These are phyloP conservation scores for Gracilariopsis chorda DNA, from an alignment of 23 red algal species.

Conservation along the genomic window DNA sequence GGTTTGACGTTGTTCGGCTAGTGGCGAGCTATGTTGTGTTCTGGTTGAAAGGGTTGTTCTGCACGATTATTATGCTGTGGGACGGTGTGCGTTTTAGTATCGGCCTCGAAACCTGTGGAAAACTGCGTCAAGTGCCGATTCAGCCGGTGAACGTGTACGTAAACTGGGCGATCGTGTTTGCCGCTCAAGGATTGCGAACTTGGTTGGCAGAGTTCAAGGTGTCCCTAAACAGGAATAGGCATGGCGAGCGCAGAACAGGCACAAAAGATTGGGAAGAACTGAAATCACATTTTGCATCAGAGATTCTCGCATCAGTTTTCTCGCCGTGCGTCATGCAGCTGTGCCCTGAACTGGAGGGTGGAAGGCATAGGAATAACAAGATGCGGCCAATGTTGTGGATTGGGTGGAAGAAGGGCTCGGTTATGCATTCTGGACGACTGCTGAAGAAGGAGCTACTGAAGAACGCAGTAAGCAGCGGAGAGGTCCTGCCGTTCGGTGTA, in stretches of 20 bases:
- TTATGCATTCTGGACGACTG: not conserved
- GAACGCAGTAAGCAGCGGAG: not conserved
- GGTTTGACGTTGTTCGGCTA: not conserved
- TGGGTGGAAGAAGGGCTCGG: not conserved
- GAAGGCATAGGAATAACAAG: no score
- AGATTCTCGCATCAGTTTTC: slow-evolving; percentile 4
- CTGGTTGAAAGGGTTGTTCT: not conserved
- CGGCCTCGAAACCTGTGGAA: not conserved
- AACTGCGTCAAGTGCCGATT: not conserved
- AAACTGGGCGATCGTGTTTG: not conserved
- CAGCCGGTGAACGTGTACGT: not conserved
- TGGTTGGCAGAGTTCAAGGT: not conserved
- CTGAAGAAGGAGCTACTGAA: not conserved
- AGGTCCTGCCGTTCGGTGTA: not conserved
- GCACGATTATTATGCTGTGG: not conserved
- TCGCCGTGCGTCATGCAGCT: not conserved
- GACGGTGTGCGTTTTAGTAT: not conserved
- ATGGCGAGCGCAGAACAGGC: not conserved
- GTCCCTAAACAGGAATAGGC: not conserved
- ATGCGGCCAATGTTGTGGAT: not conserved
- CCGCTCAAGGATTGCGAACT: not conserved
- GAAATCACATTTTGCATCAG: not conserved
- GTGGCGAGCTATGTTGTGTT: not conserved
- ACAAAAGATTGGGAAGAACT: not conserved
- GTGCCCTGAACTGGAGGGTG: not conserved